phyloP scores from a whole-genome alignment of 768 basidiomycete species.

The Ramaria sp. region DNA sequence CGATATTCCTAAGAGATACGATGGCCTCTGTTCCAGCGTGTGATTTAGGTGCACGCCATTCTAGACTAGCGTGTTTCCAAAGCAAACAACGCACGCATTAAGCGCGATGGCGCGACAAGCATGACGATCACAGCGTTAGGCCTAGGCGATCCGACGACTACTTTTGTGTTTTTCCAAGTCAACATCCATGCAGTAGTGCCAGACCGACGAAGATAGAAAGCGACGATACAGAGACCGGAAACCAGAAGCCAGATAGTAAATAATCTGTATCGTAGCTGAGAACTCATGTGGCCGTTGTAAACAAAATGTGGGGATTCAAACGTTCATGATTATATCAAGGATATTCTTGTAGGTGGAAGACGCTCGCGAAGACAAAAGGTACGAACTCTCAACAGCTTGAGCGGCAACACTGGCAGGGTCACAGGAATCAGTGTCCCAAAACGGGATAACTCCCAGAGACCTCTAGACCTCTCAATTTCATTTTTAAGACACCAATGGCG shows the following conservation, averaged over 20 bases:
- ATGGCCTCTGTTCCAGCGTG: constrained; percentile 1
- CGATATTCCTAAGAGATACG: not conserved
- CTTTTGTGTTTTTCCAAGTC: not conserved
- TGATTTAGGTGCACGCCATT: not conserved
- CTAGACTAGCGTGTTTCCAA: not conserved
- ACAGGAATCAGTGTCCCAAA: too few species aligned
- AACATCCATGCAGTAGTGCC: not conserved
- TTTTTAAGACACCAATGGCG: too few species aligned
- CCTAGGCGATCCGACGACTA: not conserved
- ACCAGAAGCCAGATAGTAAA: not conserved
- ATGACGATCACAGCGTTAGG: constrained; percentile 7
- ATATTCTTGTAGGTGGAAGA: too few species aligned
- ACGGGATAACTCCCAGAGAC: too few species aligned
- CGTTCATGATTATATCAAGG: too few species aligned
- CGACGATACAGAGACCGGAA: not conserved
- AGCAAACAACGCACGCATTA: not conserved
- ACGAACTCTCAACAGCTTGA: too few species aligned
- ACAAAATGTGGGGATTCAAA: not conserved
- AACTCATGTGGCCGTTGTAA: not conserved
- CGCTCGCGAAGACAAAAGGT: too few species aligned
- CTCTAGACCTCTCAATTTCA: too few species aligned
- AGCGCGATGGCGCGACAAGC: constrained; percentile 2
- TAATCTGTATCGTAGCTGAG: not conserved
- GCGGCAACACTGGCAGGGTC: too few species aligned
- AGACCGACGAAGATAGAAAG: not conserved